Base-by-base conservation (phyloP, 768 basidiomycete genomes). In the Psilocybe subaeruginosa region DNA sequence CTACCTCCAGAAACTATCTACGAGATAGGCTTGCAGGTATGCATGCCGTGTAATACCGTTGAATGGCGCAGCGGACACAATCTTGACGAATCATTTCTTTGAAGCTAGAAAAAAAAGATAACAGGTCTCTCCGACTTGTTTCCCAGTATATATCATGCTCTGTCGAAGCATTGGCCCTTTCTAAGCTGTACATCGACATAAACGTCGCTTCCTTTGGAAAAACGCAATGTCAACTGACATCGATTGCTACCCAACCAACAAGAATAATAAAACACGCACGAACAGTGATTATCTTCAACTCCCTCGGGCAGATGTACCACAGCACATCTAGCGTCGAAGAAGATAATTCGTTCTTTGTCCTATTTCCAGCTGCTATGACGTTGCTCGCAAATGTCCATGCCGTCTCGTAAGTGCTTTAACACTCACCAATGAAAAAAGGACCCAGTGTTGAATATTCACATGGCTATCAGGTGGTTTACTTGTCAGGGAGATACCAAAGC, bases 1-100 rank as follows among this genome's bases (percentile, higher is more conserved):
- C 16, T 35, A 37, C 39, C 53, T n/a, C 53, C 53, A 23, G 53
- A 54, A 54, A 54, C 23, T 16, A 54, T 54, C 12, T 54, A 54
- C 53, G 53, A 54, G 16, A 54, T 54, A 12, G 53, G 53, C 35
- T 23, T 54, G 6, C 17, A 41, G 39, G 53, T 41, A 39, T 27
- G 14, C 35, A 54, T 54, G 11, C 35, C 12, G 33, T 37, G 0
- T 37, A 23, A 3, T 37, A 35, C 23, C 33, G 16, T 4, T 29
- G 8, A 16, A 29, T 3, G 12, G 23, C 23, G 23, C 23, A 23
- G 23, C 23, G 23, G 23, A 23, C 23, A 23, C 49, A 51, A 51
- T 16, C 27, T 31, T 43, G 41, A 43, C 1, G 41, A 43, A 5
- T 31, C 12, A 16, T 17, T 39, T 35, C n/a, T 11, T 12, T n/a